Evolutionary conservation across 2,329 filamentous ascomycete genomes (phyloP), one percentile per base, ranked within the genome.

Genomic region (Arthrobotrys pseudoclavata): DNA sequence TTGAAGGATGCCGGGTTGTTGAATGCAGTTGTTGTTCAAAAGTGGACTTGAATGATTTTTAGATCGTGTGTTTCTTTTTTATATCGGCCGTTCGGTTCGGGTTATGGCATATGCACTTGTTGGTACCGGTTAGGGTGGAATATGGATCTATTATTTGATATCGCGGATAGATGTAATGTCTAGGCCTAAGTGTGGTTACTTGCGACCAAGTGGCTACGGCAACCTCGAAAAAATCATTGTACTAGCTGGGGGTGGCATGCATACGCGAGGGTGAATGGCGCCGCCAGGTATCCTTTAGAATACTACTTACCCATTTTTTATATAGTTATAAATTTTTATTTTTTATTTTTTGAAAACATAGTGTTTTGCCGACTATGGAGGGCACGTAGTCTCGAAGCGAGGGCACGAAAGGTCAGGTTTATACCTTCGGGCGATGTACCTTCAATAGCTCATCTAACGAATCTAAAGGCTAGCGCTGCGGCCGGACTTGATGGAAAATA

Each of bases 11-110:
- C 81, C 86, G 78, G 86, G 84, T 48, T 86, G 84, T 83, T 86
- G 13, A 87, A 87, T 24, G 86, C 86, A 0, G 86, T 86, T n/a
- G 85, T 88, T 37, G 86, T 88, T 74, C 87, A 88, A 82, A 88
- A 87, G 82, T 88, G 87, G 87, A 85, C 81, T 67, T 85, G 42
- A 34, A 60, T 81, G 55, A 60, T 81, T n/a, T 48, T 31, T 45
- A 26, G 40, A 13, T 31, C 22, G n/a, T 47, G 20, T 45, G 29
- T 50, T 20, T 47, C 24, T 50, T 40, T 40, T 61, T 42, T 60
- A 5, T 37, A 57, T 55, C 5, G 20, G 31, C 10, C 3, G 31
- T 57, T 37, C n/a, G 47, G 47, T 1, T 52, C 15, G 15, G 50
- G 15, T 53, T 34, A 20, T 37, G 6, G 52, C 52, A 57, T 57